These are phyloP conservation scores for Citrus sp. DNA, from an alignment of 345 rosid species.

Conservation along the genomic window DNA sequence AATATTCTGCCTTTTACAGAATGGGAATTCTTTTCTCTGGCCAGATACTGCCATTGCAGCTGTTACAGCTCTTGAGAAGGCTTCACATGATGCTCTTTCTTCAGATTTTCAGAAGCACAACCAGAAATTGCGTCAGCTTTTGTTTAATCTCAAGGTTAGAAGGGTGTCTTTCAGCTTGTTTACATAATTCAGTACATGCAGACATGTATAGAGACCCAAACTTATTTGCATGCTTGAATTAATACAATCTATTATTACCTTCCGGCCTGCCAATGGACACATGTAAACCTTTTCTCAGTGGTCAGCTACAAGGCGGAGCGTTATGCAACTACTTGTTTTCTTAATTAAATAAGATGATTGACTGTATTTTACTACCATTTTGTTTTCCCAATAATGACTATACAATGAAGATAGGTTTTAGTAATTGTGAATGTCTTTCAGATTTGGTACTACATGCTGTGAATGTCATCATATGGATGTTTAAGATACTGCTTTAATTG, in stretches of 20 bases:
- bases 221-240: background rate
- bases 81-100: slow-evolving; percentile 62
- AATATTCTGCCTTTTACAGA: slow-evolving; percentile 36
- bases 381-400: background rate
- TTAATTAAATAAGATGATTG: background rate
- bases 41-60: slow-evolving; percentile 84
- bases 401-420: background rate
- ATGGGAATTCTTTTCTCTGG: slow-evolving; percentile 54
- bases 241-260: background rate
- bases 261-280: background rate
- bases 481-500: background rate
- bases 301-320: background rate
- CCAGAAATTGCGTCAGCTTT: slow-evolving; percentile 73
- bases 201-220: no score
- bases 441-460: background rate
- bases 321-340: background rate
- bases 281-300: background rate
- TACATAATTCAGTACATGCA: background rate
- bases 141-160: slow-evolving; percentile 83
- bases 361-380: background rate
- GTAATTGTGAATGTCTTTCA: background rate
- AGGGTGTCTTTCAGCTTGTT: slow-evolving; percentile 2
- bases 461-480: background rate
- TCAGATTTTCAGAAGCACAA: slow-evolving; percentile 82
- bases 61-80: slow-evolving; percentile 79